Evolutionary conservation across 768 basidiomycete genomes (phyloP), one percentile per base, ranked within the genome.

Genomic region (Leccinum rimulosum): DNA sequence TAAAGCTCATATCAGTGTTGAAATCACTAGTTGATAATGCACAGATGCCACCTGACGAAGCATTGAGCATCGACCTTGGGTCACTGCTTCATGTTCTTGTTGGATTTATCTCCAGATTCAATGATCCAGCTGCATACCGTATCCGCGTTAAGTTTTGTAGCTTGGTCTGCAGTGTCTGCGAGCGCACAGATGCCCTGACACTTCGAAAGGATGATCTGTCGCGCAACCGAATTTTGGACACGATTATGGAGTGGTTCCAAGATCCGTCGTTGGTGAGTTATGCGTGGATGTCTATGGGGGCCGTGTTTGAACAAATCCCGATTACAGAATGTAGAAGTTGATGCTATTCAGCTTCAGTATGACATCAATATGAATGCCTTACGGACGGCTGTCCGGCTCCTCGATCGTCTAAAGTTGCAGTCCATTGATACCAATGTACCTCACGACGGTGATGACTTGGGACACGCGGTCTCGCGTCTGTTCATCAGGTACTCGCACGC

Each of bases 11-110:
- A 52, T 79, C 84, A 0, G 84, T 95, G 30, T 74, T 95, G 50
- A 90, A 89, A 65, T 79, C 89, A 8, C 79, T 92, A 49, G 79
- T 91, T n/a, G 91, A 93, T 58, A 90, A 89, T 59, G 78, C 81
- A 17, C 79, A 84, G 49, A 75, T 77, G 22, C 76, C 79, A 9
- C 72, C 82, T 27, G 85, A 89, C 54, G 86, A 89, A 52, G 72
- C 84, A 14, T 77, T 84, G 63, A 81, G 78, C 59, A 81, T 87
- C 31, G 87, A 90, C 66, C 77, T 89, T n/a, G 82, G 82, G 52
- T 77, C 81, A 10, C 81, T 81, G 2, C 79, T 90, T 66, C 70
- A 82, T 28, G 75, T 82, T 2, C 77, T 93, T 43, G 86, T 85
- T 0, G 75, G 75, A 10, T 87, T 89, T 70, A 82, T 93, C 56